These are phyloP conservation scores for Cyclospora cayetanensis DNA, from an alignment of 169 alveolate genomes.

Conservation along the genomic window DNA sequence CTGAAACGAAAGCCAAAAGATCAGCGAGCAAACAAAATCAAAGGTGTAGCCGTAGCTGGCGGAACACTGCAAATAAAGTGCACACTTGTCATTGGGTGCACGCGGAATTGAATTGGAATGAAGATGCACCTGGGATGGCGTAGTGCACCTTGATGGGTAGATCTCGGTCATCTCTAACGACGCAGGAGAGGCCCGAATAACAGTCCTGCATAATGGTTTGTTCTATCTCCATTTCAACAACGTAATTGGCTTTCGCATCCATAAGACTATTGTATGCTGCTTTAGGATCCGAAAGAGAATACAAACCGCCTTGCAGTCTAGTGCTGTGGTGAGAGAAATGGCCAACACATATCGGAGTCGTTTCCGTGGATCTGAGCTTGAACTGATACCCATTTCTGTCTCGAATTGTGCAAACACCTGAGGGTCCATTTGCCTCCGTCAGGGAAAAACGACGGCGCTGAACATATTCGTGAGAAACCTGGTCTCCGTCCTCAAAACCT, in stretches of 20 bases:
- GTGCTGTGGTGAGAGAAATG: slow-evolving; percentile 5
- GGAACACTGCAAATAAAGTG: not conserved
- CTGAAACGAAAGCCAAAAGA: not conserved
- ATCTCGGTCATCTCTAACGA: slow-evolving; percentile 42
- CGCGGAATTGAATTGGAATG: no score
- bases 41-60: not conserved
- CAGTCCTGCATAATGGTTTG: slow-evolving; percentile 57
- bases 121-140: slow-evolving; percentile 54
- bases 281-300: not conserved
- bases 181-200: slow-evolving; percentile 56
- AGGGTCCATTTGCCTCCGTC: not conserved
- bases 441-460: not conserved
- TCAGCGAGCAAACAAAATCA: not conserved
- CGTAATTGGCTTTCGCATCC: not conserved
- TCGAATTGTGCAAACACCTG: slow-evolving; percentile 46
- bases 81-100: no score
- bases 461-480: not conserved
- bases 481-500: slow-evolving; percentile 65
- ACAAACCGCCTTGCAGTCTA: slow-evolving; percentile 8
- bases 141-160: slow-evolving; percentile 32
- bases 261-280: slow-evolving; percentile 39
- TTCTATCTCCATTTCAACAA: slow-evolving; percentile 32
- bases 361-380: not conserved
- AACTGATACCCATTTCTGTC: not conserved
- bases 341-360: slow-evolving; percentile 15